These are phyloP conservation scores for Acorus gramineus DNA, from an alignment of 106 monocot species.

Conservation along the genomic window DNA sequence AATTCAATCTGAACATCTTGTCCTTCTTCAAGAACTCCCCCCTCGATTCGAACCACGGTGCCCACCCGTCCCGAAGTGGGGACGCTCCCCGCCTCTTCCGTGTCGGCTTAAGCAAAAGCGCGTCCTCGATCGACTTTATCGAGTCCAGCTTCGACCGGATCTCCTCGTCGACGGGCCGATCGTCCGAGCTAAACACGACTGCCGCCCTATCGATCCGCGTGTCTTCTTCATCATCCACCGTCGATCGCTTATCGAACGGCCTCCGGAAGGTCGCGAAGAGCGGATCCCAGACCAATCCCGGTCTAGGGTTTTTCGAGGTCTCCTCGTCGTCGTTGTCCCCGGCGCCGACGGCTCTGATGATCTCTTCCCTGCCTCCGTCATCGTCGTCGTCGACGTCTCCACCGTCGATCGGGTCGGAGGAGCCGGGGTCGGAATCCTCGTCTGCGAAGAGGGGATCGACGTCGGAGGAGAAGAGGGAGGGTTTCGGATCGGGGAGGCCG, in stretches of 20 bases:
- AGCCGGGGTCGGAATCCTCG: not conserved
- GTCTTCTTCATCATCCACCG: conserved; percentile 2
- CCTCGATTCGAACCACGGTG: conserved; percentile 75
- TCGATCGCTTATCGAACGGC: conserved; percentile 30
- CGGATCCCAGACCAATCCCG: conserved; percentile 70
- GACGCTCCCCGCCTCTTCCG: conserved; percentile 5
- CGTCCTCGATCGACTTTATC: conserved; percentile 62
- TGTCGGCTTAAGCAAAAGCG: conserved; percentile 42
- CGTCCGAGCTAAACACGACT: conserved; percentile 68
- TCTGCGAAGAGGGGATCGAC: conserved; percentile 1
- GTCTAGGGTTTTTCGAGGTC: not conserved
- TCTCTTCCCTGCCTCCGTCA: not conserved
- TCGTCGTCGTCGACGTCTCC: conserved; percentile 41
- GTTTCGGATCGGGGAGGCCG: conserved; percentile 31
- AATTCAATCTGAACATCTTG: conserved; percentile 57
- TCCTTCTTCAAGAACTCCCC: conserved; percentile 71
- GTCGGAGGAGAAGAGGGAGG: conserved; percentile 42
- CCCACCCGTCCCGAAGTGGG: conserved; percentile 65
- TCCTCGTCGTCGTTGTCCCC: conserved; percentile 12
- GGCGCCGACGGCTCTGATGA: conserved; percentile 27
- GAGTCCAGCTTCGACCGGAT: conserved; percentile 46
- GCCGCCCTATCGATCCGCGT: not conserved
- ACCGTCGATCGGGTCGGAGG: conserved; percentile 9
- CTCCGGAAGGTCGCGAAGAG: conserved; percentile 46
- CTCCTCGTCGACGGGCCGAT: conserved; percentile 64